Evolutionary conservation across 768 basidiomycete genomes (phyloP).

Genomic region (Panellus pusillus): DNA sequence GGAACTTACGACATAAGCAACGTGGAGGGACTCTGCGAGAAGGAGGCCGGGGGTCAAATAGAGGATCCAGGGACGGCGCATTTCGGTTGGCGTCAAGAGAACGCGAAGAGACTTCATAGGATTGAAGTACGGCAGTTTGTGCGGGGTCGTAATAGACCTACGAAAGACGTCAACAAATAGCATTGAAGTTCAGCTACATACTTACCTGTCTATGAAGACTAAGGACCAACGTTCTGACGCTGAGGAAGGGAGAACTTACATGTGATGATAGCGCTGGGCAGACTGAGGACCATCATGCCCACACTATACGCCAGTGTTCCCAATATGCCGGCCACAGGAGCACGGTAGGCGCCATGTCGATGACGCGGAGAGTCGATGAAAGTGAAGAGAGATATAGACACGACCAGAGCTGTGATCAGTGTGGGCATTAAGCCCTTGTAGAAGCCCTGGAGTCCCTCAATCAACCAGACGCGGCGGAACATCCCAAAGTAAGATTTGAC

Average conservation of each 20-base stretch:
- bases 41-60: constrained; percentile 79
- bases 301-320: constrained; percentile 66
- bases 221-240: neutral
- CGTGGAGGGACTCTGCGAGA: constrained; percentile 53
- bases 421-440: constrained; percentile 77
- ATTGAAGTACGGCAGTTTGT: constrained; percentile 66
- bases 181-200: neutral
- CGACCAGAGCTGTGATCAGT: constrained; percentile 46
- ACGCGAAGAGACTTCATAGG: constrained; percentile 60
- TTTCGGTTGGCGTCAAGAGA: constrained; percentile 80
- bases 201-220: constrained; percentile 14
- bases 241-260: constrained; percentile 44
- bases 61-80: constrained; percentile 73
- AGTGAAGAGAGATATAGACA: constrained; percentile 59
- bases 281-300: constrained; percentile 61
- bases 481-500: constrained; percentile 75
- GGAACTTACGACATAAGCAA: constrained; percentile 41
- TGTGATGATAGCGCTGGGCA: constrained; percentile 72
- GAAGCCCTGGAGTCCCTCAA: constrained; percentile 65
- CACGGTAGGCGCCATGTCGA: constrained; percentile 63
- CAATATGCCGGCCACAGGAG: constrained; percentile 60
- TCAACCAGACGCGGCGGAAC: constrained; percentile 64
- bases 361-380: constrained; percentile 59
- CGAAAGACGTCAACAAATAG: neutral
- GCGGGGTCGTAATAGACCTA: constrained; percentile 83